phyloP scores from a whole-genome alignment of 2,329 filamentous ascomycete species.

The Fusarium illudens region DNA sequence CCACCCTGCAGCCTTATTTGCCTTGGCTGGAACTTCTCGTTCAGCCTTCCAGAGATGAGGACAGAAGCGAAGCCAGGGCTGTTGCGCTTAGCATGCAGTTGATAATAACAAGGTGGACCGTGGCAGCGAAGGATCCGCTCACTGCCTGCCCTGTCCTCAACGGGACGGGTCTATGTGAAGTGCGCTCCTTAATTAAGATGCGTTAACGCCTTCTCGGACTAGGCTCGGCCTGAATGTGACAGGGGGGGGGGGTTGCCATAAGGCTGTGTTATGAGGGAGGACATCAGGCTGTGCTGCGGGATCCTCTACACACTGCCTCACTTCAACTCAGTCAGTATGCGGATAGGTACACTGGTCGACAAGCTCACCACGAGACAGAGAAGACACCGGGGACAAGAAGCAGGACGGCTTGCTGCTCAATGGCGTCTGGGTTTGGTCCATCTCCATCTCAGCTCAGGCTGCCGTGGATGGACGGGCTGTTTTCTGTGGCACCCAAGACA shows the following conservation, averaged over 20 bases:
- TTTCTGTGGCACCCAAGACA: neutral
- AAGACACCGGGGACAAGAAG: neutral
- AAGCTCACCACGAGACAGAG: neutral
- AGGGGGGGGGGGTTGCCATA: neutral
- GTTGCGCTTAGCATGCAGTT: neutral
- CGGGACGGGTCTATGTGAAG: neutral
- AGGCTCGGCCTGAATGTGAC: neutral
- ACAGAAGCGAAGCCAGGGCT: neutral
- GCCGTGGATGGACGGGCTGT: neutral
- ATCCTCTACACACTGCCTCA: neutral
- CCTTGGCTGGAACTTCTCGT: too few relatives aligned
- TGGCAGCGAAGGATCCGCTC: neutral
- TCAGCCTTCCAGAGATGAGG: neutral
- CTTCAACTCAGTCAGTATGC: neutral
- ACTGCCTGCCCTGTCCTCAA: neutral
- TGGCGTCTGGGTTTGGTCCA: neutral
- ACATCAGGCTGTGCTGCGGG: neutral
- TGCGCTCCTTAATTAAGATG: neutral
- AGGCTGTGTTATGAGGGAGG: slow-evolving; percentile 16
- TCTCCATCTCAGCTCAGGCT: too few relatives aligned
- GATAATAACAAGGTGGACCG: neutral
- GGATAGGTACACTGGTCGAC: neutral
- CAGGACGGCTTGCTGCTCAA: neutral
- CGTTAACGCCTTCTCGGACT: neutral
- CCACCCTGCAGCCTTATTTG: slow-evolving; percentile 1